Conservation (phyloP, 2,329 filamentous ascomycete species). For the Pezicula radicicola region DNA sequence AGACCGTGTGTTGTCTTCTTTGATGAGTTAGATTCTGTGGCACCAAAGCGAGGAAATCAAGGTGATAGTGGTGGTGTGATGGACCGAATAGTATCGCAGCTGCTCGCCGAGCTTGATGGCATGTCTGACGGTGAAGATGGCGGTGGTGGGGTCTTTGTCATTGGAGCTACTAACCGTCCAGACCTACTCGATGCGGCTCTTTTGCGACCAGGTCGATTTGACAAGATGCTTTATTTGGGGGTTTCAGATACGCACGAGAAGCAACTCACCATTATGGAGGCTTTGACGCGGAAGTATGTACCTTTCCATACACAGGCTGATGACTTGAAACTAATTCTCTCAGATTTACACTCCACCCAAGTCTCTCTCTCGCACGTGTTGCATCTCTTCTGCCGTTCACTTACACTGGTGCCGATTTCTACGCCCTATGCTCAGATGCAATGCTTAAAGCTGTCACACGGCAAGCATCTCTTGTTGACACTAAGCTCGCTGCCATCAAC, state of each 20-base stretch:
- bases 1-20: slow-evolving; percentile 91
- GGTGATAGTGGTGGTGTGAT: slow-evolving; percentile 97
- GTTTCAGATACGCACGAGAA: slow-evolving; percentile 97
- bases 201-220: slow-evolving; percentile 85
- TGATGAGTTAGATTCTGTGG: slow-evolving; percentile 88
- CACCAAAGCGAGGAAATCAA: slow-evolving; percentile 94
- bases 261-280: slow-evolving; percentile 90
- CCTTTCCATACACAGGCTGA: slow-evolving; percentile 1
- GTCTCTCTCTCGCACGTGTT: slow-evolving; percentile 71
- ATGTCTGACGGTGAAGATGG: slow-evolving; percentile 92
- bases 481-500: slow-evolving; percentile 73
- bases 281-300: slow-evolving; percentile 85
- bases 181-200: slow-evolving; percentile 90
- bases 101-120: slow-evolving; percentile 91
- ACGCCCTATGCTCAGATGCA: slow-evolving; percentile 93
- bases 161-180: slow-evolving; percentile 92
- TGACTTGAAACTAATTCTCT: not conserved
- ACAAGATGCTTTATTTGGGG: slow-evolving; percentile 97
- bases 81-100: slow-evolving; percentile 94
- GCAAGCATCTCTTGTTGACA: slow-evolving; percentile 79
- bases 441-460: slow-evolving; percentile 99
- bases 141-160: slow-evolving; percentile 86
- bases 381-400: slow-evolving; percentile 83
- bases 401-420: slow-evolving; percentile 96
- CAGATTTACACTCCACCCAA: slow-evolving; percentile 81